These are phyloP conservation scores for Kwoniella dejecticola DNA, from an alignment of 768 basidiomycete species.

Conservation along the genomic window DNA sequence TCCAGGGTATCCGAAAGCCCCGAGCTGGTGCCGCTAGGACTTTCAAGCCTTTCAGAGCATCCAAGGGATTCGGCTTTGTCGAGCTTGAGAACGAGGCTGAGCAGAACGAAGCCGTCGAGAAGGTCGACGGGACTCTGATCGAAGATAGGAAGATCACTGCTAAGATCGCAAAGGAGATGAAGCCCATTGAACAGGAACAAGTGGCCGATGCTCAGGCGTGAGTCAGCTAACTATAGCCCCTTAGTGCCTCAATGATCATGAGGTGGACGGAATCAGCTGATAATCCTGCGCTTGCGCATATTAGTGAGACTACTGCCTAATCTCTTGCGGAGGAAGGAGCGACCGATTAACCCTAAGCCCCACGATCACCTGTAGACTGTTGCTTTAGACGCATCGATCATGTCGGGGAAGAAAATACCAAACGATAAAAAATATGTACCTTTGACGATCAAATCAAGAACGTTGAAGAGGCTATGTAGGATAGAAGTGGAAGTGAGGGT, in stretches of 20 bases:
- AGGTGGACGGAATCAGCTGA: not conserved
- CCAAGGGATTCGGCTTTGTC: slow-evolving; percentile 98
- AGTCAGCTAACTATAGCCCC: slow-evolving; percentile 1
- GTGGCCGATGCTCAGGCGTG: slow-evolving; percentile 34
- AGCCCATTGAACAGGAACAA: slow-evolving; percentile 55
- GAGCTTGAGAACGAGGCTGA: slow-evolving; percentile 86
- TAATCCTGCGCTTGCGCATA: too few relatives aligned
- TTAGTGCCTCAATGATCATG: too few relatives aligned
- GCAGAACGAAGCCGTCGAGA: slow-evolving; percentile 86
- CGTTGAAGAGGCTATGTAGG: not conserved
- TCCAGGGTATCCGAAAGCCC: slow-evolving; percentile 54
- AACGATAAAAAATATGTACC: not conserved
- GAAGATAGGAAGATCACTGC: slow-evolving; percentile 83
- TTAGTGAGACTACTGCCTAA: not conserved
- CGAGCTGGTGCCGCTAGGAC: slow-evolving; percentile 62
- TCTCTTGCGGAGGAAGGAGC: too few relatives aligned
- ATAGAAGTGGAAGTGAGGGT: not conserved
- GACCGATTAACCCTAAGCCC: too few relatives aligned
- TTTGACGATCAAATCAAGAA: not conserved
- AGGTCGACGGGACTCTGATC: slow-evolving; percentile 83
- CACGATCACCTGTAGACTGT: too few relatives aligned
- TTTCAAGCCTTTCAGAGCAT: slow-evolving; percentile 72
- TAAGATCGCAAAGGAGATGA: slow-evolving; percentile 89
- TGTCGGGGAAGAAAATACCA: not conserved
- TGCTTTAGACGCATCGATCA: not conserved